These are phyloP conservation scores for Leishmania aethiopica DNA, from an alignment of 208 protist species.

Conservation along the genomic window DNA sequence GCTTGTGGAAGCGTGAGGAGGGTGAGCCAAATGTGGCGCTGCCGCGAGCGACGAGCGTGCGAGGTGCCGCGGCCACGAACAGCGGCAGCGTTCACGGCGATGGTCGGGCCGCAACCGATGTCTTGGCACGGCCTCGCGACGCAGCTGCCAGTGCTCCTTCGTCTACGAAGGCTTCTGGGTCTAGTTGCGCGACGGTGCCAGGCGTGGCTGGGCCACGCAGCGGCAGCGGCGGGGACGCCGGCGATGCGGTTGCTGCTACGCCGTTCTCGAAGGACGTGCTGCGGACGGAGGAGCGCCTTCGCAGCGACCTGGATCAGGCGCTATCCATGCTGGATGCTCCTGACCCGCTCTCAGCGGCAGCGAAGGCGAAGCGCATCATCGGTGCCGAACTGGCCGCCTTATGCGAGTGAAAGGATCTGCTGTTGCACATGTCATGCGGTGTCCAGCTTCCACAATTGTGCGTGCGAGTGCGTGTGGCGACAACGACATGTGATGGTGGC, in stretches of 20 bases:
- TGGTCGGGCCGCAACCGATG: not conserved
- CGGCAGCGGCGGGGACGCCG: not conserved
- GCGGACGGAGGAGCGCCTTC: slow-evolving; percentile 48
- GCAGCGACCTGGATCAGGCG: slow-evolving; percentile 44
- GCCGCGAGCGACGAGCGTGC: slow-evolving; percentile 7
- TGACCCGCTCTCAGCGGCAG: slow-evolving; percentile 37
- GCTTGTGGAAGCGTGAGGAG: slow-evolving; percentile 1
- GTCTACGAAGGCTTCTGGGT: not conserved
- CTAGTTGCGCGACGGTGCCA: not conserved
- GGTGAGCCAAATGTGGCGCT: slow-evolving; percentile 2
- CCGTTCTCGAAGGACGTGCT: not conserved
- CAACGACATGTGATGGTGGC: not conserved
- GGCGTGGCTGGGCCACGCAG: too few species aligned
- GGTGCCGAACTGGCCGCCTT: slow-evolving; percentile 34
- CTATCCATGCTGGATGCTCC: slow-evolving; percentile 53
- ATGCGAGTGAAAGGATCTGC: not conserved
- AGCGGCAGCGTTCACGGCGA: not conserved
- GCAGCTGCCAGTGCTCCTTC: not conserved
- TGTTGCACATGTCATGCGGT: not conserved
- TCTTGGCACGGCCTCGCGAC: not conserved
- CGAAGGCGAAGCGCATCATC: slow-evolving; percentile 42
- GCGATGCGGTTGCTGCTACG: not conserved
- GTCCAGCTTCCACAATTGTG: not conserved
- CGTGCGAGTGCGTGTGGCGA: not conserved
- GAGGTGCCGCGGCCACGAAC: not conserved